Evolutionary conservation across 1,284 basidiomycete genomes (phyloP).

Genomic region (Heterobasidion irregulare): DNA sequence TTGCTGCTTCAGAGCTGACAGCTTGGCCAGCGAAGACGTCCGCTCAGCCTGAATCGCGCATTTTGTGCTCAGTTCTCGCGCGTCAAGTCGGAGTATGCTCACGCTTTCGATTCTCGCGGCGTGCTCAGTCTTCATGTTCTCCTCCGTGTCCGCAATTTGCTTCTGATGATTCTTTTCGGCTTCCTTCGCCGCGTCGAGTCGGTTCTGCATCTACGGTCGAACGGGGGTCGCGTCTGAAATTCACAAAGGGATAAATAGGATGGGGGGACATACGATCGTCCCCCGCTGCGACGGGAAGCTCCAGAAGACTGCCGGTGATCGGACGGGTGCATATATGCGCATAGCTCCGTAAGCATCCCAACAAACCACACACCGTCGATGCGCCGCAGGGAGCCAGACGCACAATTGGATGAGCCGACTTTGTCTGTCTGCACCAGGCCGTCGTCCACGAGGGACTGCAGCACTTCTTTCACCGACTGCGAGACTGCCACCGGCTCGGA

Average conservation of each 20-base stretch:
- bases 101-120: slow-evolving; percentile 60
- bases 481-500: slow-evolving; percentile 42
- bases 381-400: slow-evolving; percentile 17
- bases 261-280: slow-evolving; percentile 44
- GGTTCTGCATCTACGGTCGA: slow-evolving; percentile 43
- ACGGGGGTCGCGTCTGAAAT: too few species aligned
- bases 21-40: slow-evolving; percentile 35
- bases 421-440: slow-evolving; percentile 79
- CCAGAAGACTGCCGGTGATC: slow-evolving; percentile 67
- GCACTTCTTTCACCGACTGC: slow-evolving; percentile 82
- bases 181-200: slow-evolving; percentile 47
- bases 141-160: slow-evolving; percentile 31
- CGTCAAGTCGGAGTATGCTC: slow-evolving; percentile 15
- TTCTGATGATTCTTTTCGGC: slow-evolving; percentile 33
- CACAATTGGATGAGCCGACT: slow-evolving; percentile 88
- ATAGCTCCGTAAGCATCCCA: slow-evolving; percentile 13
- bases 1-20: slow-evolving; percentile 44
- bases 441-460: slow-evolving; percentile 80
- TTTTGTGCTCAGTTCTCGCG: neutral
- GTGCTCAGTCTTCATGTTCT: slow-evolving; percentile 42
- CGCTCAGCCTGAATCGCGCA: slow-evolving; percentile 44
- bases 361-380: neutral
- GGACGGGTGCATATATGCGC: slow-evolving; percentile 18
- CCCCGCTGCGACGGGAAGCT: slow-evolving; percentile 85
- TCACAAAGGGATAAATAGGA: neutral